Evolutionary conservation across 495 filamentous ascomycete species (phyloP).

Genomic region (Xylaria acuta): DNA sequence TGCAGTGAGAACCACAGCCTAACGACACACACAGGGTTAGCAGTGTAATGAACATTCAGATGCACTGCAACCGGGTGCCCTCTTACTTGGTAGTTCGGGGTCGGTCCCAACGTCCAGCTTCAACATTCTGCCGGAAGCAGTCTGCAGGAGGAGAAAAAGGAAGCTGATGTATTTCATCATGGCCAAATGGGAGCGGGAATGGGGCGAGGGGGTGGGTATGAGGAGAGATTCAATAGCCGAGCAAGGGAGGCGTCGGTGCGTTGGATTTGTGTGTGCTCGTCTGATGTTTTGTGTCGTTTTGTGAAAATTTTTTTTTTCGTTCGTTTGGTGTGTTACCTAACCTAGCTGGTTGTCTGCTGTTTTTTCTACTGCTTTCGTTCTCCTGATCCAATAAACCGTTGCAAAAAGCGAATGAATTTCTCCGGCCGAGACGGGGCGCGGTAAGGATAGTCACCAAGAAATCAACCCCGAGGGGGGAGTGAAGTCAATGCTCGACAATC

Average conservation of each 20-base stretch:
- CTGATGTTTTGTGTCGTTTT: neutral
- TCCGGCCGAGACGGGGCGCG: conserved; percentile 16
- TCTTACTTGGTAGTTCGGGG: conserved; percentile 33
- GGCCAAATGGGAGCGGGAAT: neutral
- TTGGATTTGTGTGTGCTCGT: neutral
- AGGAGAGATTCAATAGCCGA: neutral
- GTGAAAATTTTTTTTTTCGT: conserved; percentile 13
- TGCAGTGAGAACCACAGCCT: conserved; percentile 39
- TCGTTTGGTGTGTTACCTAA: conserved; percentile 18
- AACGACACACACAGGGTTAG: conserved; percentile 7
- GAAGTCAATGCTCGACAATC: conserved; percentile 40
- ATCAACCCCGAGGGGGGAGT: conserved; percentile 33
- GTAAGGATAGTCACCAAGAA: conserved; percentile 44
- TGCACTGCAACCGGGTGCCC: neutral
- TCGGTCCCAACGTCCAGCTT: conserved; percentile 30
- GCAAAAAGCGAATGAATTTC: conserved; percentile 34
- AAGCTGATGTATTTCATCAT: conserved; percentile 31
- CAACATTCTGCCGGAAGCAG: conserved; percentile 28
- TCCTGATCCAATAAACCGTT: conserved; percentile 39
- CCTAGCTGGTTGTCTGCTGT: neutral
- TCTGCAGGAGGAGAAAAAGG: conserved; percentile 25
- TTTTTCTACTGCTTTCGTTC: conserved; percentile 26
- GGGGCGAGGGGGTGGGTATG: neutral
- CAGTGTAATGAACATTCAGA: neutral
- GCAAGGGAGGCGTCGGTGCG: neutral